Percentiles rank a stretch among this genome's conserved stretches.
phyloP scores from a whole-genome alignment of 768 basidiomycete genomes.

The Hygrocybe coccinea region DNA sequence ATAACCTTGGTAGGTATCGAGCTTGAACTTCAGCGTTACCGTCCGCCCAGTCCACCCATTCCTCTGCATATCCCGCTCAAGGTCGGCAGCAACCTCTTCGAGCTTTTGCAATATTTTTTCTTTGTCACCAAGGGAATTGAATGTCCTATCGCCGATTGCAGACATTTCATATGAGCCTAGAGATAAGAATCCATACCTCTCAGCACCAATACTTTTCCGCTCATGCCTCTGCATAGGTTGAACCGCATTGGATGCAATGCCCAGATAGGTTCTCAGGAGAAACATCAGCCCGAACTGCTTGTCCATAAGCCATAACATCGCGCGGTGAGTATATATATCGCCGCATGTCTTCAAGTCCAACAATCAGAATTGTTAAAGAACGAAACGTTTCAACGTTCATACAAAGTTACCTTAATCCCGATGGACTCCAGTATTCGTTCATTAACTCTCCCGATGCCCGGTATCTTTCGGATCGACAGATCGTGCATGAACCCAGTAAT shows the following conservation, averaged over 20 bases:
- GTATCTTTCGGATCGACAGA: constrained; percentile 81
- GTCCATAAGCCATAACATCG: constrained; percentile 73
- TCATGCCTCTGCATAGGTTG: constrained; percentile 72
- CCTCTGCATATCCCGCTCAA: constrained; percentile 75
- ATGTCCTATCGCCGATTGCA: constrained; percentile 51
- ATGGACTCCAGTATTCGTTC: constrained; percentile 84
- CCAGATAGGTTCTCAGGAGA: constrained; percentile 76
- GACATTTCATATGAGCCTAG: background rate
- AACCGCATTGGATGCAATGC: constrained; percentile 81
- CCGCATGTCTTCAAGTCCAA: constrained; percentile 64
- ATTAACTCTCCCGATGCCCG: constrained; percentile 85
- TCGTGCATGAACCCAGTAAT: constrained; percentile 76
- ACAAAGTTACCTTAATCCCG: constrained; percentile 64
- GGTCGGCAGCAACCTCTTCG: constrained; percentile 72
- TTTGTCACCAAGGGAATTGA: constrained; percentile 60
- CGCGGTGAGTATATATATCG: constrained; percentile 77
- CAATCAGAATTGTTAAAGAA: background rate
- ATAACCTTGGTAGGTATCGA: constrained; percentile 80
- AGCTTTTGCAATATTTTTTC: constrained; percentile 70
- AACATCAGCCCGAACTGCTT: constrained; percentile 77
- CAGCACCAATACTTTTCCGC: constrained; percentile 87
- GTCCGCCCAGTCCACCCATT: constrained; percentile 84
- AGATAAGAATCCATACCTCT: constrained; percentile 48
- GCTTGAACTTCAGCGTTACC: constrained; percentile 88
- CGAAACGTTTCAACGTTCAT: background rate